phyloP scores from a whole-genome alignment of 2,329 filamentous ascomycete genomes.

The Triangularia verruculosa region DNA sequence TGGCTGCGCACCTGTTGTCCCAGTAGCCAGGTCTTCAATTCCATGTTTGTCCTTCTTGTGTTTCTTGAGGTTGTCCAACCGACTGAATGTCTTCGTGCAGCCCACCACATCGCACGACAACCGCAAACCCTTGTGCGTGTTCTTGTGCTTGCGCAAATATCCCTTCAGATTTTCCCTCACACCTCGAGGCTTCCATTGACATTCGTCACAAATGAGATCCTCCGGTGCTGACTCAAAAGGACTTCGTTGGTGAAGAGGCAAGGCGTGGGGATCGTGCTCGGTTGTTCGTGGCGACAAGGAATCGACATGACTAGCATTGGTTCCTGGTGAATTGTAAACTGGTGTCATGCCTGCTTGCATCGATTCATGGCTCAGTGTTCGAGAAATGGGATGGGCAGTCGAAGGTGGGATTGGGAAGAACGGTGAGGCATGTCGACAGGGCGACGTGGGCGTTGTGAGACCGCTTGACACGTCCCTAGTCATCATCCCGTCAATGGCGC shows the following conservation, averaged over 20 bases:
- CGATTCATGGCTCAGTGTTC: slow-evolving; percentile 24
- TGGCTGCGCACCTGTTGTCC: slow-evolving; percentile 5
- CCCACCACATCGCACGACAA: slow-evolving; percentile 29
- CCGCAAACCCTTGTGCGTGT: slow-evolving; percentile 31
- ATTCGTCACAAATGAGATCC: slow-evolving; percentile 31
- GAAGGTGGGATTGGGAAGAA: slow-evolving; percentile 17
- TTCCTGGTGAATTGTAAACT: slow-evolving; percentile 15
- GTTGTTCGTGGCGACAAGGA: slow-evolving; percentile 16
- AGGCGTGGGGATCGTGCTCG: slow-evolving; percentile 17
- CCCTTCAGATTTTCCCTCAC: slow-evolving; percentile 31
- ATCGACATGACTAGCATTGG: slow-evolving; percentile 14
- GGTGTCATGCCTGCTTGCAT: slow-evolving; percentile 19
- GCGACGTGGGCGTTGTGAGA: slow-evolving; percentile 21
- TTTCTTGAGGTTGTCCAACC: slow-evolving; percentile 33
- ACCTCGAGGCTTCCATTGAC: slow-evolving; percentile 32
- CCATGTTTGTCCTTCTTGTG: slow-evolving; percentile 33
- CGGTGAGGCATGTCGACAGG: slow-evolving; percentile 14
- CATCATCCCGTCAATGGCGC: slow-evolving; percentile 11
- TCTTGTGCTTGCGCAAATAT: slow-evolving; percentile 34
- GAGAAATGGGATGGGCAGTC: slow-evolving; percentile 16
- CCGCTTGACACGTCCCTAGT: slow-evolving; percentile 4
- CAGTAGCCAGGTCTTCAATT: slow-evolving; percentile 24
- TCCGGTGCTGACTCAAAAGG: slow-evolving; percentile 23
- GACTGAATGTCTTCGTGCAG: slow-evolving; percentile 32
- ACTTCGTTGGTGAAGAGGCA: slow-evolving; percentile 1